Evolutionary conservation across 2,329 filamentous ascomycete species (phyloP).

Genomic region (Zymoseptoria crescenta): DNA sequence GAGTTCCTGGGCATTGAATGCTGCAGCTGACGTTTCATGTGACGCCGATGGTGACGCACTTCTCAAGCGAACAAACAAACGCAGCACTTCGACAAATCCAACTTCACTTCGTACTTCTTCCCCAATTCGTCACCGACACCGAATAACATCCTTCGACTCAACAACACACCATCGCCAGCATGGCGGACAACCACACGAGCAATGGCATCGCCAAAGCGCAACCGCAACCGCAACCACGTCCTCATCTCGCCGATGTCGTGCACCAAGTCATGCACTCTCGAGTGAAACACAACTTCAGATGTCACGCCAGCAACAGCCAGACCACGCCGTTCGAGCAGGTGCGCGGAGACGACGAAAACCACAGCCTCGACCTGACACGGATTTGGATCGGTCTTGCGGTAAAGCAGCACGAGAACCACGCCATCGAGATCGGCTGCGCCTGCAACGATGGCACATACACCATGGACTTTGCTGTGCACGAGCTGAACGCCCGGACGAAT

Average conservation of each 20-base stretch:
- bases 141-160: neutral
- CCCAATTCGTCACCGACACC: neutral
- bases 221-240: neutral
- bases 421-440: constrained; percentile 54
- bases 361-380: neutral
- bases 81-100: too few species aligned
- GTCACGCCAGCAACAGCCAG: neutral
- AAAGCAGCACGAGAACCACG: neutral
- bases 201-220: neutral
- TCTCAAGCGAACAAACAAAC: neutral
- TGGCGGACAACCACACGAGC: neutral
- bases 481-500: constrained; percentile 32
- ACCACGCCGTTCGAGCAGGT: constrained; percentile 27
- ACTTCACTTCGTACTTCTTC: neutral
- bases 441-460: constrained; percentile 69
- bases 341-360: neutral
- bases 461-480: constrained; percentile 60
- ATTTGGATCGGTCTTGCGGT: constrained; percentile 11
- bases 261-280: neutral
- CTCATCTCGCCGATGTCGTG: neutral
- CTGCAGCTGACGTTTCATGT: neutral
- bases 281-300: neutral
- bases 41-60: neutral
- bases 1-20: neutral
- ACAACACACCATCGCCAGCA: neutral